Evolutionary conservation across 1,284 basidiomycete genomes (phyloP), one percentile per base, ranked within the genome.

Genomic region (Ustilago esculenta): DNA sequence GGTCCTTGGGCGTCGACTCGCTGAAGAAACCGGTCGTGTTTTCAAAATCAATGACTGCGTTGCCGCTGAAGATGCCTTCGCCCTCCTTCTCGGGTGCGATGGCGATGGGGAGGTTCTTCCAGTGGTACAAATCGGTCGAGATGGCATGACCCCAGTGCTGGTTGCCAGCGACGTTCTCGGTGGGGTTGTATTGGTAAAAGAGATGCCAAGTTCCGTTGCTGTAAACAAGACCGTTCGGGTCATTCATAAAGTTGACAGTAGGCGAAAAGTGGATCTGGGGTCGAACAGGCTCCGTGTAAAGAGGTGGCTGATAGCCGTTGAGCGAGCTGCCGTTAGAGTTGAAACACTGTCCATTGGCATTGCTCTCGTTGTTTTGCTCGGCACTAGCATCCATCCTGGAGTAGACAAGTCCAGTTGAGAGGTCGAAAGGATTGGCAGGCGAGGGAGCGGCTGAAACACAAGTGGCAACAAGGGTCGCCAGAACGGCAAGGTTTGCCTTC

Each of bases 131-230:
- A 65, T 84, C 83, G 40, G 65, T 73, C 21, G 81, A 82, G 14
- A 83, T 83, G 14, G 84, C 84, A 47, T 84, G 84, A 46, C 83
- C 83, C 84, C 84, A 84, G 64, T 84, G 83, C 61, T 84, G 83
- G 60, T 84, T 84, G 5, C 83, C 84, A 1, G 83, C 82, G 11
- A 82, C 76, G 12, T 81, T 50, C 33, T 72, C 73, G 11, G 79
- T 79, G 8, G 84, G 83, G 66, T 85, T 74, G 74, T 72, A 85
- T 69, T 85, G 83, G 73, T 83, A 84, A 69, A 84, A 84, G 45
- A 84, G 47, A 58, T 85, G 84, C 79, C 81, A 84, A 5, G 79
- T 81, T n/a, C 83, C 83, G 37, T 83, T 80, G 24, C 55, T 61
- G 63, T 70, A 64, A 59, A 83, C 82, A 30, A 82, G 57, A 25